A percentile compares a stretch with the other conserved stretches of the same genome.
Conservation (phyloP, 164 flowering plant genomes). For the Platanus orientalis region DNA sequence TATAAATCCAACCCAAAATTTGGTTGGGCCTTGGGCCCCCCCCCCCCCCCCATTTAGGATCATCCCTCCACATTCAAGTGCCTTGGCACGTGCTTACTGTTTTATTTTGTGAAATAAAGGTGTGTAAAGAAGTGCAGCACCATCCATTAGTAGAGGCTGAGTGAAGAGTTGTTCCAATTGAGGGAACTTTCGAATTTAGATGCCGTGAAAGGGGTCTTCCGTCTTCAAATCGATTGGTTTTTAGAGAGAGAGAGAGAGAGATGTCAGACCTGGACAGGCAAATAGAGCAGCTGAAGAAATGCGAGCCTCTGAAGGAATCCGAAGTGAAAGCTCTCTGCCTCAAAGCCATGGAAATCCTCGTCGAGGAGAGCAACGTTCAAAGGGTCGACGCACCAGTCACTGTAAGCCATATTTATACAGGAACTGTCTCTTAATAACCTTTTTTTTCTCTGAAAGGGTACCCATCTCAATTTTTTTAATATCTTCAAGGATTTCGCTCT, state of each 20-base stretch:
- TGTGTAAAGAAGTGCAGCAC: too few relatives aligned
- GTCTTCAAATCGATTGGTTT: neutral
- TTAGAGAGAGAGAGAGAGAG: constrained; percentile 17
- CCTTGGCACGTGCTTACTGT: too few relatives aligned
- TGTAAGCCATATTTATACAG: constrained; percentile 31
- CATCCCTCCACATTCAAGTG: too few relatives aligned
- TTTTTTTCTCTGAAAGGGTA: neutral
- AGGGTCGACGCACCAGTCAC: constrained; percentile 97
- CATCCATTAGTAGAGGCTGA: too few relatives aligned
- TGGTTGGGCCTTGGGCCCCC: too few relatives aligned
- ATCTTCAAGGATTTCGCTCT: constrained; percentile 1
- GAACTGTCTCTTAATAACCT: neutral
- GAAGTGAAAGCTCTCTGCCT: constrained; percentile 95
- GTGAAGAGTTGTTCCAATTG: neutral
- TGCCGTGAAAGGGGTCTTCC: neutral
- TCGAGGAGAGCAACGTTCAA: constrained; percentile 96
- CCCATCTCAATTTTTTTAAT: neutral
- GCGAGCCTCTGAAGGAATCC: constrained; percentile 93
- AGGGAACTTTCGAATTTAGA: neutral
- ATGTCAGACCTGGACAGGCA: constrained; percentile 97
- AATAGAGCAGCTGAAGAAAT: constrained; percentile 90
- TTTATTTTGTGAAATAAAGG: too few relatives aligned
- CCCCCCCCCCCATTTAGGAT: too few relatives aligned
- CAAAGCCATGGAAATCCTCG: constrained; percentile 98
- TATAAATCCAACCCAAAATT: too few relatives aligned